Conservation (phyloP, 805 yeast species). For the Candida koratica region DNA sequence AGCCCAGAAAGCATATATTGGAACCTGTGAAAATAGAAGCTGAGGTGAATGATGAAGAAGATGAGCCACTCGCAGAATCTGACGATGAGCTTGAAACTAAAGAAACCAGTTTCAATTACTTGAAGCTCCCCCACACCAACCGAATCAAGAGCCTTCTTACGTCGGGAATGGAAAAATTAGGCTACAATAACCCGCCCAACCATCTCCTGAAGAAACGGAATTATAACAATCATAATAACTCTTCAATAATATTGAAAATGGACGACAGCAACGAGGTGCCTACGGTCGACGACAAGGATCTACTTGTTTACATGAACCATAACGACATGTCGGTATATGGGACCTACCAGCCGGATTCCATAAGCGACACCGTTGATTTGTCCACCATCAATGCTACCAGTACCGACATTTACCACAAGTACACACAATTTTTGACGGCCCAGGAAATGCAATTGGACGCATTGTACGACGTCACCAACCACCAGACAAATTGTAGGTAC, state of each 20-base stretch:
- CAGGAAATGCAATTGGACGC: conserved; percentile 4
- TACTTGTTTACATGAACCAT: conserved; percentile 7
- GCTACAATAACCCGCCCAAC: conserved; percentile 10
- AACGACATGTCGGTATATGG: conserved; percentile 6
- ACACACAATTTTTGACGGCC: conserved; percentile 6
- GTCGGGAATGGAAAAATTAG: conserved; percentile 18
- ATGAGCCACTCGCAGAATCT: conserved; percentile 3
- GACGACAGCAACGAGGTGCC: conserved; percentile 8
- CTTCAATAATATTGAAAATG: conserved; percentile 1
- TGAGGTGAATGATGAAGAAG: conserved; percentile 3
- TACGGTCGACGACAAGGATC: conserved; percentile 5
- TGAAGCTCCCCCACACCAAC: conserved; percentile 14
- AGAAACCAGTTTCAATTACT: conserved; percentile 13
- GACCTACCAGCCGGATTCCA: background rate
- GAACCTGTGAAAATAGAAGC: conserved; percentile 1
- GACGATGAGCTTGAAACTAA: conserved; percentile 8
- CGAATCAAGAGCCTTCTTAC: conserved; percentile 14
- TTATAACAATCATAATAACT: background rate
- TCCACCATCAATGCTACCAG: background rate
- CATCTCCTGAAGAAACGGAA: conserved; percentile 1
- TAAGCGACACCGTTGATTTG: background rate
- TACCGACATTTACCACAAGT: conserved; percentile 6
- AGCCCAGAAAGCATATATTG: conserved; percentile 26
- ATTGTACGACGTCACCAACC: conserved; percentile 2
- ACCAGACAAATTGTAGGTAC: conserved; percentile 5